Base-by-base conservation (phyloP, 2,329 filamentous ascomycete genomes). In the Emergomyces pasteurianus region DNA sequence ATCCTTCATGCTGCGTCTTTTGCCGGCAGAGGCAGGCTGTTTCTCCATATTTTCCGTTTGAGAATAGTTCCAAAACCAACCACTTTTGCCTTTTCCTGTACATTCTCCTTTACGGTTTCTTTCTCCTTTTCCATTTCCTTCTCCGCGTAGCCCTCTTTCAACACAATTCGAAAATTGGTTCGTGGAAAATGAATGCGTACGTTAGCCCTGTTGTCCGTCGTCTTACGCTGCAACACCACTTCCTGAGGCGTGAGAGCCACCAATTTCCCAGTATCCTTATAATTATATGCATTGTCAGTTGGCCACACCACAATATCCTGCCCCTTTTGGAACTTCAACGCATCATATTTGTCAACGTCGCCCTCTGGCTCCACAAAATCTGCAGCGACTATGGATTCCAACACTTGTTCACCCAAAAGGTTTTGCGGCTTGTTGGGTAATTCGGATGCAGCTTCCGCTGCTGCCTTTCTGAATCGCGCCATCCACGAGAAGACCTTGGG, bases 401-500 rank as follows among this genome's bases (percentile, higher is more conserved):
- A 52, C 57, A 64, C 59, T 65, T 84, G 79, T 49, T 77, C 76
- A 4, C 86, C 85, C 7, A 77, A 74, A 38, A 87, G 63, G 1
- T 69, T 76, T 42, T 69, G 69, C 1, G 77, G 72, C 58, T 49
- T 49, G 23, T 77, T 75, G 65, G 77, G 75, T 1, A 69, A 66
- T 40, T 67, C 68, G 23, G 69, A 65, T 60, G 74, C 78, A 0
- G 80, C 79, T 7, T 71, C 70, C 5, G 75, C 72, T 1, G 84
- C 68, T 1, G 76, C 77, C 18, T 68, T 69, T 58, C 80, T 73
- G 72, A 89, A 89, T n/a, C 86, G 78, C 50, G 74, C 70, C 21
- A 88, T 78, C 85, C 86, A 90, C 1, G 81, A 80, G 68, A 82
- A 86, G 0, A 84, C 80, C 61, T 75, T 79, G 0, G 86, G 87